Conservation (phyloP, 2,329 filamentous ascomycete species). For the Ceratocystis cubensis region DNA sequence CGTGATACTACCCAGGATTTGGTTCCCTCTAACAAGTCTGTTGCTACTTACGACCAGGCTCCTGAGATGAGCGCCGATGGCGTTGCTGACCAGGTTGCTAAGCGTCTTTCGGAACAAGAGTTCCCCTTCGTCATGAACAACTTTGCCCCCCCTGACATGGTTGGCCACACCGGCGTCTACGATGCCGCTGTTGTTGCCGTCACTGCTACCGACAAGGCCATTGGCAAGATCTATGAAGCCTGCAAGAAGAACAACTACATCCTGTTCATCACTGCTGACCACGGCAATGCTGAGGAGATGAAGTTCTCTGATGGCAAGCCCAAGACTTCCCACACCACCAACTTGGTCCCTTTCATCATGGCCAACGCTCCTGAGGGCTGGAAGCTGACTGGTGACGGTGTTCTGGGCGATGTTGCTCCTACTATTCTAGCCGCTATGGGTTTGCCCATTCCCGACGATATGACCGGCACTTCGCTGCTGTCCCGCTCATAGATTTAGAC, state of each 20-base stretch:
- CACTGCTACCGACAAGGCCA: slow-evolving; percentile 81
- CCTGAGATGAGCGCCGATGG: slow-evolving; percentile 91
- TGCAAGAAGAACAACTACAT: slow-evolving; percentile 91
- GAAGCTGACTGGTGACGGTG: slow-evolving; percentile 74
- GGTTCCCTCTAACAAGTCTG: slow-evolving; percentile 77
- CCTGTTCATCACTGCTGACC: slow-evolving; percentile 90
- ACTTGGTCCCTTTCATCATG: slow-evolving; percentile 97
- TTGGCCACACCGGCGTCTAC: slow-evolving; percentile 95
- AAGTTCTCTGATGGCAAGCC: slow-evolving; percentile 89
- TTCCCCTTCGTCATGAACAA: slow-evolving; percentile 99
- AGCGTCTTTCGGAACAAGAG: slow-evolving; percentile 70
- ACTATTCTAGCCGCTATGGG: slow-evolving; percentile 87
- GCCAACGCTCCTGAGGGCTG: slow-evolving; percentile 86
- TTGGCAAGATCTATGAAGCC: slow-evolving; percentile 79
- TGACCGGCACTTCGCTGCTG: slow-evolving; percentile 77
- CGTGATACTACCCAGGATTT: slow-evolving; percentile 69
- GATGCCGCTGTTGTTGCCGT: slow-evolving; percentile 80
- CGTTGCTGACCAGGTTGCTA: slow-evolving; percentile 78
- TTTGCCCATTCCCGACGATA: slow-evolving; percentile 75
- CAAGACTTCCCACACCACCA: slow-evolving; percentile 95
- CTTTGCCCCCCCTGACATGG: slow-evolving; percentile 98
- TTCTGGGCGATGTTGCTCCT: slow-evolving; percentile 96
- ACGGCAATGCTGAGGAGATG: slow-evolving; percentile 99
- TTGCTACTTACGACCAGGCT: slow-evolving; percentile 87
- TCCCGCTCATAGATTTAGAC: slow-evolving; percentile 29